phyloP scores from a whole-genome alignment of 768 basidiomycete species.

The Tylopilus vinaceipallidus region DNA sequence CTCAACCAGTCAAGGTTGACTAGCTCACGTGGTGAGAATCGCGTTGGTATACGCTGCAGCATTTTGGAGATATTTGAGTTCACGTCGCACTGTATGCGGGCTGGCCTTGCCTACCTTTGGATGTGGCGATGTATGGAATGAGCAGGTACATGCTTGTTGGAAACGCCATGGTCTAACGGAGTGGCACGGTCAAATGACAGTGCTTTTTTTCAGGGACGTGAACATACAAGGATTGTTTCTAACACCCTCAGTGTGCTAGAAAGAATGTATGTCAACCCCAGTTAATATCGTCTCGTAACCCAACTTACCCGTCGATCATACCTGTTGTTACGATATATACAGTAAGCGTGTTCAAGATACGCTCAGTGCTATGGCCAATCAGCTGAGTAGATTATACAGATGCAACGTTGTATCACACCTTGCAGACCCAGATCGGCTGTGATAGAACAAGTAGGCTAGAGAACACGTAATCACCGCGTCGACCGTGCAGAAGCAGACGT shows the following conservation, averaged over 20 bases:
- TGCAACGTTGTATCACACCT: not conserved
- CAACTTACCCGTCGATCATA: not conserved
- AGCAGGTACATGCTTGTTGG: not conserved
- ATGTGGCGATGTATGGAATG: not conserved
- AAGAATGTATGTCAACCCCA: not conserved
- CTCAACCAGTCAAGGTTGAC: not conserved
- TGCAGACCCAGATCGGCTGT: not conserved
- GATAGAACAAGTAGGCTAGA: not conserved
- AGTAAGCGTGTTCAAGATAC: not conserved
- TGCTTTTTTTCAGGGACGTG: not conserved
- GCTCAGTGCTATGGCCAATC: not conserved
- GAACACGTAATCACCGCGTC: not conserved
- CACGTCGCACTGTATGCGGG: not conserved
- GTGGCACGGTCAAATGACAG: not conserved
- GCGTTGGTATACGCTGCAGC: not conserved
- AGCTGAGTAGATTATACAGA: not conserved
- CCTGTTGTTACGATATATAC: not conserved
- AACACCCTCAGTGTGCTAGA: not conserved
- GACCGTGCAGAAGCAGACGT: not conserved
- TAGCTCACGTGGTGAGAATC: not conserved
- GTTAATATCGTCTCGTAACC: not conserved
- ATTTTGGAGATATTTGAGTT: not conserved
- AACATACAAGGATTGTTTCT: not conserved
- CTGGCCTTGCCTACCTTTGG: not conserved
- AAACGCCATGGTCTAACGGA: not conserved